Evolutionary conservation across 2,329 filamentous ascomycete species (phyloP).

Genomic region (Bipolaris bicolor): DNA sequence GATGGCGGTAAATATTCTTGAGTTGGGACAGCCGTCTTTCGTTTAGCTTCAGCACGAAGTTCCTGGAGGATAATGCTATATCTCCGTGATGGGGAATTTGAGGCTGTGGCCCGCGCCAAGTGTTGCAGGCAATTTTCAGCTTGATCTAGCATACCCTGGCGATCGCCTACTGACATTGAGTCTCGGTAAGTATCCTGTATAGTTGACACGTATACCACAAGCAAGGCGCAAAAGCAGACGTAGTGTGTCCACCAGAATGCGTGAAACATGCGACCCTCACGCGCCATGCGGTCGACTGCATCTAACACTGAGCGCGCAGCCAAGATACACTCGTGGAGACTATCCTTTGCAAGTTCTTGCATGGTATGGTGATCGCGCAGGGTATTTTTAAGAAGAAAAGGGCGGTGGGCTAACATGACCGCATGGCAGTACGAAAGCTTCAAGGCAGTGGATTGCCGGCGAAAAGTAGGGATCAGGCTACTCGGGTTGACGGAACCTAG

Average conservation of each 20-base stretch:
- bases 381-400: conserved; percentile 35
- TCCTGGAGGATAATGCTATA: conserved; percentile 59
- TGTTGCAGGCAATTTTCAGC: conserved; percentile 56
- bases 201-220: conserved; percentile 56
- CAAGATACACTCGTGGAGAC: conserved; percentile 52
- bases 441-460: conserved; percentile 40
- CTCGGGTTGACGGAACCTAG: conserved; percentile 54
- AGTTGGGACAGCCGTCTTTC: conserved; percentile 20
- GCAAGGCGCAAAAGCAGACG: conserved; percentile 57
- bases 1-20: conserved; percentile 4
- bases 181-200: conserved; percentile 47
- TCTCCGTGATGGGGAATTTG: conserved; percentile 55
- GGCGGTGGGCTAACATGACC: conserved; percentile 45
- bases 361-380: conserved; percentile 26
- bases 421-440: conserved; percentile 45
- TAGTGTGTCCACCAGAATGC: conserved; percentile 59
- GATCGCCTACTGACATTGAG: conserved; percentile 10
- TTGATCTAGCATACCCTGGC: conserved; percentile 46
- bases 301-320: conserved; percentile 50
- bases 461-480: conserved; percentile 55
- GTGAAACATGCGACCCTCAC: conserved; percentile 49
- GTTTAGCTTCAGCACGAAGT: conserved; percentile 50
- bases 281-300: conserved; percentile 48
- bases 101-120: conserved; percentile 54
- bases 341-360: conserved; percentile 42